These are phyloP conservation scores for Aegilops umbellulata DNA, from an alignment of 176 grass and related monocot species.

Conservation along the genomic window DNA sequence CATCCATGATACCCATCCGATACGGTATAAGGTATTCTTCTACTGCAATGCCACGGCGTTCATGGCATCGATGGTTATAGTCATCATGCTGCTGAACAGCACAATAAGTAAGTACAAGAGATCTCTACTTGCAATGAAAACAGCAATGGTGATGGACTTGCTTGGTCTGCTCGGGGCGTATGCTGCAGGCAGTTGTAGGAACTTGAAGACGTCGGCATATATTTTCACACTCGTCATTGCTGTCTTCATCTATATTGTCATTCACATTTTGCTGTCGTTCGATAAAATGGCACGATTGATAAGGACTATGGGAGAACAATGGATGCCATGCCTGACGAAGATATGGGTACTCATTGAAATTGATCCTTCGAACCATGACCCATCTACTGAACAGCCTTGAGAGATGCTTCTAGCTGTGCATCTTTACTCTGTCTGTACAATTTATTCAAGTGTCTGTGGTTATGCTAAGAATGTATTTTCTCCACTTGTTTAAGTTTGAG, in stretches of 20 bases:
- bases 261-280: constrained; percentile 36
- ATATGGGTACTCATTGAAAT: constrained; percentile 20
- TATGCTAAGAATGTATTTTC: not conserved
- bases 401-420: not conserved
- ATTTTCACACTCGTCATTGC: constrained; percentile 39
- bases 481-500: not conserved
- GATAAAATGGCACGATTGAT: constrained; percentile 16
- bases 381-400: constrained; percentile 16
- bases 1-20: constrained; percentile 30
- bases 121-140: constrained; percentile 41
- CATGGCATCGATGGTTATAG: constrained; percentile 39
- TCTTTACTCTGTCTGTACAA: not conserved
- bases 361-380: constrained; percentile 9
- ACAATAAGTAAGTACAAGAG: constrained; percentile 43
- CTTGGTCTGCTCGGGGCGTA: constrained; percentile 38
- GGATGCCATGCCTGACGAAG: constrained; percentile 19
- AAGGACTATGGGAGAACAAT: constrained; percentile 7
- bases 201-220: constrained; percentile 32
- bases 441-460: not conserved
- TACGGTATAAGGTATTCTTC: constrained; percentile 42
- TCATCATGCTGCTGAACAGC: constrained; percentile 35
- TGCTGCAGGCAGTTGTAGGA: constrained; percentile 45
- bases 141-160: constrained; percentile 35
- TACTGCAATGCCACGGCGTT: constrained; percentile 43
- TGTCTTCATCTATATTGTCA: constrained; percentile 47